These are phyloP conservation scores for Pseudozyma hubeiensis DNA, from an alignment of 1,284 basidiomycete species.

Conservation along the genomic window DNA sequence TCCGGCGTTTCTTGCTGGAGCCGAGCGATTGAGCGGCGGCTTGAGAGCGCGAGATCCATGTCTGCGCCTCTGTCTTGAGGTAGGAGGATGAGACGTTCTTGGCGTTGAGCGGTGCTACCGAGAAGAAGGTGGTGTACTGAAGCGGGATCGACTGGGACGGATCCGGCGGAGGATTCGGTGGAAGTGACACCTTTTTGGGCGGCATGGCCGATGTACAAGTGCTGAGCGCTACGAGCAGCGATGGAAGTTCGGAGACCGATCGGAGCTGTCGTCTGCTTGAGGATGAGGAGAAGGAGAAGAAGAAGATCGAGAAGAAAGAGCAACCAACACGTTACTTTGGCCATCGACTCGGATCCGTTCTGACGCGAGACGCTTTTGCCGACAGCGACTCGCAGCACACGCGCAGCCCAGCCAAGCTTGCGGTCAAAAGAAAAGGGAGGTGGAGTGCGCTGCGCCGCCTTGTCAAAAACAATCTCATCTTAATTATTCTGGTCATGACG, in stretches of 20 bases:
- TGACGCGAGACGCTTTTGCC: neutral
- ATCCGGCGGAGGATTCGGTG: slow-evolving; percentile 54
- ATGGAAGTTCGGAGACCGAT: neutral
- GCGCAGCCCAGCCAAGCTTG: neutral
- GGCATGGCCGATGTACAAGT: slow-evolving; percentile 25
- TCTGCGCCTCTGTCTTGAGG: slow-evolving; percentile 66
- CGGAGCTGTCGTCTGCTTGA: neutral
- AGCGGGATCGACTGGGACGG: slow-evolving; percentile 58
- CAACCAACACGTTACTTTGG: neutral
- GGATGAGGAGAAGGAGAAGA: neutral
- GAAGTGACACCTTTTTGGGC: slow-evolving; percentile 57
- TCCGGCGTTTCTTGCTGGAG: slow-evolving; percentile 37
- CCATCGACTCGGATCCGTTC: slow-evolving; percentile 13
- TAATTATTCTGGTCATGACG: slow-evolving; percentile 7
- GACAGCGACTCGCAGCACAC: neutral
- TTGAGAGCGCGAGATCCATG: slow-evolving; percentile 58
- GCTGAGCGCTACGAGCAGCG: neutral
- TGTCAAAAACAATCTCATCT: neutral
- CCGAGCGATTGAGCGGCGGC: slow-evolving; percentile 21
- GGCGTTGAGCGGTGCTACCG: slow-evolving; percentile 64
- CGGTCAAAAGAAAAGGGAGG: neutral
- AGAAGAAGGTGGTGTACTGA: slow-evolving; percentile 61
- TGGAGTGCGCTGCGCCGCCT: slow-evolving; percentile 10
- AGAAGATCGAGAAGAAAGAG: slow-evolving; percentile 1
- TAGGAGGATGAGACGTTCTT: slow-evolving; percentile 66